These are phyloP conservation scores for Tricholoma flavovirens DNA, from an alignment of 768 basidiomycete genomes.

Conservation along the genomic window DNA sequence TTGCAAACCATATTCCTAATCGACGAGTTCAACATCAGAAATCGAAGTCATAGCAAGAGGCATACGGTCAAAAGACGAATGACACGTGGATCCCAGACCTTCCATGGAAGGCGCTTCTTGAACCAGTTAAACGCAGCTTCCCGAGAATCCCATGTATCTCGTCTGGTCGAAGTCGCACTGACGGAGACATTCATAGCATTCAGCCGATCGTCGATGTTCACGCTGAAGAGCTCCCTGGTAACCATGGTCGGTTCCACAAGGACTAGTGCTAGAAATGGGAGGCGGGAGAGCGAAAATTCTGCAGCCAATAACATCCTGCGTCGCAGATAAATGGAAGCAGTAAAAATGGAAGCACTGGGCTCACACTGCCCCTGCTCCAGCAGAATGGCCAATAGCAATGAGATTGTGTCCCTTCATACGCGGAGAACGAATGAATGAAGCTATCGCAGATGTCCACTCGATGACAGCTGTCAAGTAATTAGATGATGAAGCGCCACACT, in stretches of 20 bases:
- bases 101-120: constrained; percentile 40
- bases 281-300: neutral
- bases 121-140: constrained; percentile 39
- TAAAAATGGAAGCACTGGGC: neutral
- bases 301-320: neutral
- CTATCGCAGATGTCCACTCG: constrained; percentile 13
- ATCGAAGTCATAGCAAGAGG: neutral
- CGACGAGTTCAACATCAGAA: neutral
- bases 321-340: neutral
- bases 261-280: constrained; percentile 4
- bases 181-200: constrained; percentile 22
- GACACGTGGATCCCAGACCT: constrained; percentile 37
- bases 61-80: constrained; percentile 31
- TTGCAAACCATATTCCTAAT: constrained; percentile 32
- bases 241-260: constrained; percentile 7
- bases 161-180: constrained; percentile 29
- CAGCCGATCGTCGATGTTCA: constrained; percentile 6
- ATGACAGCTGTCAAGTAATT: constrained; percentile 5
- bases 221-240: constrained; percentile 5
- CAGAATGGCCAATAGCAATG: constrained; percentile 15
- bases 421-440: constrained; percentile 11
- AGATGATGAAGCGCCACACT: neutral
- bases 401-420: constrained; percentile 12
- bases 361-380: constrained; percentile 11
- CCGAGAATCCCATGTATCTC: constrained; percentile 34